A percentile compares a stretch with the other conserved stretches of the same genome.
Evolutionary conservation across 768 basidiomycete species (phyloP).

Genomic region (Tremella fuciformis): DNA sequence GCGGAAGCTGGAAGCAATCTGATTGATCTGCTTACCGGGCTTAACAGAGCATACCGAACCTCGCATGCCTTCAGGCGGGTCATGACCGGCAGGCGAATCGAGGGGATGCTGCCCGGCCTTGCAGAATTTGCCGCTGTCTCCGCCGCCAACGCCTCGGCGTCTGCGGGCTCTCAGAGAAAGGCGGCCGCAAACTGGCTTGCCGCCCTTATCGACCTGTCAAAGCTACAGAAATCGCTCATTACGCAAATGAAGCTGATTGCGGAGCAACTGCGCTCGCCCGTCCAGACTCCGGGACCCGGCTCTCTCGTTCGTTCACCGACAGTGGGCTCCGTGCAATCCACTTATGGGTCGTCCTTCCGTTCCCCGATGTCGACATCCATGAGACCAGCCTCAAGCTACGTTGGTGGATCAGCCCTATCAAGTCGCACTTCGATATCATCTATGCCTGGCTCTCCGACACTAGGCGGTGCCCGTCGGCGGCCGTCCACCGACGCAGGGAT

Average conservation of each 20-base stretch:
- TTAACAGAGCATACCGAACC: constrained; percentile 26
- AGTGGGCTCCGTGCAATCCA: not conserved
- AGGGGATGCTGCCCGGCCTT: constrained; percentile 32
- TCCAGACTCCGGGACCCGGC: not conserved
- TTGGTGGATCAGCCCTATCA: constrained; percentile 29
- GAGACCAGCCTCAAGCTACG: constrained; percentile 19
- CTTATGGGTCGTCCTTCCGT: constrained; percentile 18
- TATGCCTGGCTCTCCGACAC: constrained; percentile 18
- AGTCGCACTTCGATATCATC: constrained; percentile 25
- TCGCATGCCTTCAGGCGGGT: constrained; percentile 30
- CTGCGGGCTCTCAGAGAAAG: constrained; percentile 21
- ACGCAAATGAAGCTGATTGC: constrained; percentile 23
- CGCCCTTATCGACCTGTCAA: constrained; percentile 31
- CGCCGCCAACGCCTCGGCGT: constrained; percentile 15
- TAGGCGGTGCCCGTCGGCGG: constrained; percentile 15
- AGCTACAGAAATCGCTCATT: constrained; percentile 24
- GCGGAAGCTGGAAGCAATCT: constrained; percentile 12
- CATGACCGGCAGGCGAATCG: constrained; percentile 27
- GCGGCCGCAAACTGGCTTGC: constrained; percentile 25
- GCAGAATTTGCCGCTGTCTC: constrained; percentile 43
- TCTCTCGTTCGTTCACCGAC: constrained; percentile 9
- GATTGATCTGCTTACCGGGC: constrained; percentile 19
- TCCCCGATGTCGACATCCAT: constrained; percentile 27
- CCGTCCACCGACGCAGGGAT: constrained; percentile 37
- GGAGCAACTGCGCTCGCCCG: constrained; percentile 6